Evolutionary conservation across 1,139 yeast genomes (phyloP).

Genomic region (Torulaspora pretoriensis): DNA sequence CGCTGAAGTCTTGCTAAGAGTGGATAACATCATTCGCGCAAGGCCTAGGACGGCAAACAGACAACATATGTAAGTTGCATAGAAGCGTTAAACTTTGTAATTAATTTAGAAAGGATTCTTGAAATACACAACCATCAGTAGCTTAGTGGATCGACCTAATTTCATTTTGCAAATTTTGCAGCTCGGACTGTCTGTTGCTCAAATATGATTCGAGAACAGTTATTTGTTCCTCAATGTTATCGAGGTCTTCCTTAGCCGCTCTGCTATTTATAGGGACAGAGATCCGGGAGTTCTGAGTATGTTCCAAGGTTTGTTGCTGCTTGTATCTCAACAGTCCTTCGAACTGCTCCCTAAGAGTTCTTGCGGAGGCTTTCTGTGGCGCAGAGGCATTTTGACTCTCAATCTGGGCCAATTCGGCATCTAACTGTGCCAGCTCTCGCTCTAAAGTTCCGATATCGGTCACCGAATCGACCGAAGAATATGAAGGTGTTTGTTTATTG

Average conservation of each 20-base stretch:
- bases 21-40: constrained; percentile 93
- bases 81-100: constrained; percentile 7
- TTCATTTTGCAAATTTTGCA: constrained; percentile 42
- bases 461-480: constrained; percentile 47
- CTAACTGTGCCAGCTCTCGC: constrained; percentile 73
- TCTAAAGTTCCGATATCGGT: constrained; percentile 87
- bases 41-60: constrained; percentile 97
- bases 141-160: constrained; percentile 26
- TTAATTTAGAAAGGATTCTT: constrained; percentile 1
- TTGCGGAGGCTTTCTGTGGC: constrained; percentile 38
- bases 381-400: constrained; percentile 47
- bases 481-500: neutral
- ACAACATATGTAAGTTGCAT: constrained; percentile 32
- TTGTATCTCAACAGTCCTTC: constrained; percentile 79
- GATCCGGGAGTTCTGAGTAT: constrained; percentile 28
- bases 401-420: constrained; percentile 55
- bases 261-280: constrained; percentile 28
- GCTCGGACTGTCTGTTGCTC: constrained; percentile 46
- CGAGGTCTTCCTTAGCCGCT: constrained; percentile 44
- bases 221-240: constrained; percentile 52
- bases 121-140: constrained; percentile 1
- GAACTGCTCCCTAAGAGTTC: constrained; percentile 61
- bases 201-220: constrained; percentile 50
- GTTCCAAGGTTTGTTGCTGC: constrained; percentile 39
- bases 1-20: constrained; percentile 89